phyloP scores from a whole-genome alignment of 345 rosid species.

The Hibiscus syriacus region DNA sequence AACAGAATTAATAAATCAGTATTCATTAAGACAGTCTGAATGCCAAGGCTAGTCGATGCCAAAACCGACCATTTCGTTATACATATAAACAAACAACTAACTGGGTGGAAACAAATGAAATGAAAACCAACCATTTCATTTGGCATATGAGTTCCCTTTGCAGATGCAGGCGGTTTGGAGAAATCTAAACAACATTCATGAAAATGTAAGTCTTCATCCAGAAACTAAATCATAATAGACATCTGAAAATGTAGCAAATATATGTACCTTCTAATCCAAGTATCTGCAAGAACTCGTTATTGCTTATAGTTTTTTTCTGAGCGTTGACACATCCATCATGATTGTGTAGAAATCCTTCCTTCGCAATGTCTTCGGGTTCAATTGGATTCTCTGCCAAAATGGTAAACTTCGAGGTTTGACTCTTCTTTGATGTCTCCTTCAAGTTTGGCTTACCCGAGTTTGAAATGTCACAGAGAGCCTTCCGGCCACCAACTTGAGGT shows the following conservation, averaged over 20 bases:
- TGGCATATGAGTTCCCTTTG: background rate
- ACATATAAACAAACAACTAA: background rate
- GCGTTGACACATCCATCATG: background rate
- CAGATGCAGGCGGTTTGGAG: slow-evolving; percentile 1
- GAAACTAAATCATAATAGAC: background rate
- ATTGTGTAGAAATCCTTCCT: background rate
- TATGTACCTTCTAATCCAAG: slow-evolving; percentile 33
- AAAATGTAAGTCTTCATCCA: background rate
- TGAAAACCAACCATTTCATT: background rate
- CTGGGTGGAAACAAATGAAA: background rate
- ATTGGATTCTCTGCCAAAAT: background rate
- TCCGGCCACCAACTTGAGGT: slow-evolving; percentile 25
- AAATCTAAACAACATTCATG: background rate
- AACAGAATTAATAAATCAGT: background rate
- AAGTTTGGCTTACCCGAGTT: slow-evolving; percentile 20
- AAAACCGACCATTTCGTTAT: background rate
- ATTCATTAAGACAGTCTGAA: background rate
- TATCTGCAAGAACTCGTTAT: slow-evolving; percentile 21
- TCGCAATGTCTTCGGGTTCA: background rate
- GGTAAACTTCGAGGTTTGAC: slow-evolving; percentile 2
- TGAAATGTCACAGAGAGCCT: slow-evolving; percentile 45
- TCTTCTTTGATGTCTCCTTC: slow-evolving; percentile 35
- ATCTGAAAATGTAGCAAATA: background rate
- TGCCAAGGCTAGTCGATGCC: background rate
- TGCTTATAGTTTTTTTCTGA: background rate